Conservation (phyloP, 768 basidiomycete species). For the Tephrocybe sp. region DNA sequence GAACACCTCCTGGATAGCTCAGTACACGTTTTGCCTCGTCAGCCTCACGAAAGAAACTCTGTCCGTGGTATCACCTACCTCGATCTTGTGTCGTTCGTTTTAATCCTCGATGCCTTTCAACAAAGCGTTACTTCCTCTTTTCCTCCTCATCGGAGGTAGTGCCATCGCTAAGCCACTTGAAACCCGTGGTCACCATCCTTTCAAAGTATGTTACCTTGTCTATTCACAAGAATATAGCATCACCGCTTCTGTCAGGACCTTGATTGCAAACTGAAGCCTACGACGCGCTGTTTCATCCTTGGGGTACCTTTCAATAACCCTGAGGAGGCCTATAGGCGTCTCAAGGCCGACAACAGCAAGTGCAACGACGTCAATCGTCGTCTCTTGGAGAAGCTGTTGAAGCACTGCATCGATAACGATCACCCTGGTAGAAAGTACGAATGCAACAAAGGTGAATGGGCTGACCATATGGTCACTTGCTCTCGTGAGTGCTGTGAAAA, state of each 20-base stretch:
- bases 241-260: constrained; percentile 9
- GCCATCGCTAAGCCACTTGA: constrained; percentile 16
- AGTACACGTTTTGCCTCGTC: background rate
- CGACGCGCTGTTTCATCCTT: constrained; percentile 15
- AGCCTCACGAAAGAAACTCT: background rate
- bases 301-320: constrained; percentile 17
- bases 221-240: background rate
- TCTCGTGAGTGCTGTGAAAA: constrained; percentile 13
- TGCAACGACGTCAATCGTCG: constrained; percentile 17
- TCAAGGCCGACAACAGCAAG: constrained; percentile 12
- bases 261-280: constrained; percentile 7
- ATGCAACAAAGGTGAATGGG: constrained; percentile 10
- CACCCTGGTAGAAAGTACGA: constrained; percentile 7
- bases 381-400: constrained; percentile 9
- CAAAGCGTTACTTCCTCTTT: constrained; percentile 16
- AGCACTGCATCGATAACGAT: constrained; percentile 14
- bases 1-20: constrained; percentile 14
- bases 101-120: constrained; percentile 7
- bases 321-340: constrained; percentile 9
- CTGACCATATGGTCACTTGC: constrained; percentile 16
- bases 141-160: constrained; percentile 13
- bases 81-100: constrained; percentile 9
- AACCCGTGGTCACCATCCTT: constrained; percentile 9
- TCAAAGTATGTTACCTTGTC: constrained; percentile 4
- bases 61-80: constrained; percentile 3